Evolutionary conservation across 176 grass and related monocot genomes (phyloP), one percentile per base, ranked within the genome.

Genomic region (sorghum (Sorghum bicolor)): DNA sequence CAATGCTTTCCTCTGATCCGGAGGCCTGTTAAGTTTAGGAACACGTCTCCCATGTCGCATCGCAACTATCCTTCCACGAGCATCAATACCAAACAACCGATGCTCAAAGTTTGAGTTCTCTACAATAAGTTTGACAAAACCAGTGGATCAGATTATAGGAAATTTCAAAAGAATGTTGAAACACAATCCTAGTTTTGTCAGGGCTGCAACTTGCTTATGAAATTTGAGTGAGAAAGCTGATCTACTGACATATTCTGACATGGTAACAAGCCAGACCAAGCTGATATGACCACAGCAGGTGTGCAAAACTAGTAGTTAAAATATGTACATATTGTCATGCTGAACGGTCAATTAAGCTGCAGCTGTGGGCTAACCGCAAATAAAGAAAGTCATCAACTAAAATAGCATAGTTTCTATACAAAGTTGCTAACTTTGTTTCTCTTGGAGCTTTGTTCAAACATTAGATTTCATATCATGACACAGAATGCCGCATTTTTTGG

Each of bases 1-100:
- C 28, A 96, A 87, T 44, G 91, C 96, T 70, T 87, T 88, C 50
- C 96, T 88, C 81, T 96, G 93, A 85, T 99, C 96, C 6, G 93
- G 89, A 53, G 96, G 96, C 5, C 93, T 88, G 83, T 89, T 89
- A 28, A 96, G 91, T 67, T 86, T 94, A 83, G 93, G 86, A 75
- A 99, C 83, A 31, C 77, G 91, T 53, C 70, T 96, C 50, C 93
- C 96, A 16, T 99, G 96, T 20, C 89, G 87, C 96, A 94, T 99
- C 45, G 96, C 91, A 45, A 92, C 82, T 77, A 96, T 92, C 81
- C 92, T 96, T 78, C 91, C 88, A 2, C 83, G 67, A 16, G 82
- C 87, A 75, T 84, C 82, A 44, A 84, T 91, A 19, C 85, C 68
- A 72, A 80, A 76, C 36, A 99, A 86, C 28, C 67, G 43, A 22